Conservation (phyloP, 106 monocot genomes). For the Acanthochlamys bracteata region DNA sequence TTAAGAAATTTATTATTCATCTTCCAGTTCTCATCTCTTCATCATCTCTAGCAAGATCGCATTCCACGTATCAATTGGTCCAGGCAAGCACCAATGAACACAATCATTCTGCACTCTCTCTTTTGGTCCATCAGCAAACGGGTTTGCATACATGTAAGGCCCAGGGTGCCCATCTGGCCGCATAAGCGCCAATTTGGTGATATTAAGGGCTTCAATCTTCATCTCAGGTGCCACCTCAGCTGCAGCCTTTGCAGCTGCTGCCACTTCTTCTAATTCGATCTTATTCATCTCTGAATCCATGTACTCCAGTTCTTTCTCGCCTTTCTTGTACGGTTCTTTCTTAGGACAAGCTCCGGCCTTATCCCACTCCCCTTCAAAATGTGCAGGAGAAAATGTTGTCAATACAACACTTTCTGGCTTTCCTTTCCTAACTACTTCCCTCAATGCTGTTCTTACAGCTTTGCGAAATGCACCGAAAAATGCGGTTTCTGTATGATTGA, state of each 20-base stretch:
- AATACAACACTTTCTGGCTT: conserved; percentile 29
- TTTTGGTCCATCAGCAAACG: conserved; percentile 38
- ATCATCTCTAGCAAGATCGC: conserved; percentile 51
- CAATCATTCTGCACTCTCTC: conserved; percentile 75
- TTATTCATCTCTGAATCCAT: conserved; percentile 57
- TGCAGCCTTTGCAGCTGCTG: neutral
- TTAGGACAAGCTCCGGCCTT: conserved; percentile 58
- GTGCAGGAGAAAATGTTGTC: conserved; percentile 87
- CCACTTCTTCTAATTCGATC: conserved; percentile 49
- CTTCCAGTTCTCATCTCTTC: conserved; percentile 20
- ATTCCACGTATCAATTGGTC: conserved; percentile 73
- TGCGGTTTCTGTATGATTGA: conserved; percentile 64
- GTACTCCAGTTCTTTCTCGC: conserved; percentile 60
- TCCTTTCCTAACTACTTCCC: conserved; percentile 1
- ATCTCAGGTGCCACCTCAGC: conserved; percentile 1
- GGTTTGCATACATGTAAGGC: conserved; percentile 60
- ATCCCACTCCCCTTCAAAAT: conserved; percentile 95
- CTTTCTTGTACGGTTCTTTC: conserved; percentile 57
- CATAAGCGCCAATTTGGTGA: conserved; percentile 63
- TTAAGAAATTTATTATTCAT: neutral
- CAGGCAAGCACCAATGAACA: conserved; percentile 88
- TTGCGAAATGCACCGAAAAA: conserved; percentile 65
- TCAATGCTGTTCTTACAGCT: conserved; percentile 37
- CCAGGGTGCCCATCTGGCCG: conserved; percentile 86
- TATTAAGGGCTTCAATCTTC: conserved; percentile 53